Evolutionary conservation across 768 basidiomycete genomes (phyloP).

Genomic region (Macrocybe gigantea): DNA sequence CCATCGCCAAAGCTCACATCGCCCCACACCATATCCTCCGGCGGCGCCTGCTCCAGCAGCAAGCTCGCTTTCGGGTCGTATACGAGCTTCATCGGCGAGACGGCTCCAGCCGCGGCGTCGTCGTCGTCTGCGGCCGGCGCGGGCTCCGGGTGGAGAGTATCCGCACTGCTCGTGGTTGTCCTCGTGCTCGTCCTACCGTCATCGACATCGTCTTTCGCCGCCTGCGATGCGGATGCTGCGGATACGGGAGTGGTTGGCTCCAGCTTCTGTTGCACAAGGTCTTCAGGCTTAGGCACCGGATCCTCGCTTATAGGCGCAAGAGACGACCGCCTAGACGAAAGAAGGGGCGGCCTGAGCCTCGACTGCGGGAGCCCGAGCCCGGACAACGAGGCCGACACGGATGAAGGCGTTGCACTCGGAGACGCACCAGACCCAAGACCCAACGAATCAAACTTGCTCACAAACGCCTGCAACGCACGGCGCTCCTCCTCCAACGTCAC

Average conservation of each 20-base stretch:
- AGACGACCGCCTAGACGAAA: slow-evolving; percentile 44
- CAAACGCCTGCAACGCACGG: slow-evolving; percentile 72
- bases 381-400: slow-evolving; percentile 48
- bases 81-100: not conserved
- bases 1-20: slow-evolving; percentile 50
- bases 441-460: slow-evolving; percentile 74
- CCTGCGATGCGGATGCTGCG: not conserved
- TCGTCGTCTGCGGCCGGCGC: slow-evolving; percentile 3
- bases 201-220: no score
- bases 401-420: slow-evolving; percentile 39
- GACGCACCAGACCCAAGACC: slow-evolving; percentile 41
- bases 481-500: slow-evolving; percentile 72
- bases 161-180: not conserved
- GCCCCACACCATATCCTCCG: slow-evolving; percentile 38
- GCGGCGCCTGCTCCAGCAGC: slow-evolving; percentile 52
- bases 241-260: not conserved
- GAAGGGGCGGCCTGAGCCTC: slow-evolving; percentile 43
- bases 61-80: not conserved
- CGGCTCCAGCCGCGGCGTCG: slow-evolving; percentile 24
- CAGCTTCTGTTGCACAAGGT: no score
- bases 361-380: slow-evolving; percentile 31
- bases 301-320: slow-evolving; percentile 44
- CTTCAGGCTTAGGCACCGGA: slow-evolving; percentile 20
- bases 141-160: not conserved
- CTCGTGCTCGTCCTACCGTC: no score